Conservation (phyloP, 2,329 filamentous ascomycete genomes). For the Ascochyta rabiei region DNA sequence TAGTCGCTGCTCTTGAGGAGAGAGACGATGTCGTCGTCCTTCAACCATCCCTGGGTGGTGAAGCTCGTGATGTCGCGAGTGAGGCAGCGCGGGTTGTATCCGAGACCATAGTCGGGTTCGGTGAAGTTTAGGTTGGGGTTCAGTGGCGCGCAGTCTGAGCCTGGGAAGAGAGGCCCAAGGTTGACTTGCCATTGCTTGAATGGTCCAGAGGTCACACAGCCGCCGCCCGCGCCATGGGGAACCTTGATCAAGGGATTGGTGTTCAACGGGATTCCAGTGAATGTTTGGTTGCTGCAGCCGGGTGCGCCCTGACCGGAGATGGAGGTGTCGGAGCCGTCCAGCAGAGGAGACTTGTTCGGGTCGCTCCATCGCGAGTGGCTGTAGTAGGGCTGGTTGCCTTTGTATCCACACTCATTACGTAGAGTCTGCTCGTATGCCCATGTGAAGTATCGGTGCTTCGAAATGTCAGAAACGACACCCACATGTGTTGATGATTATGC, state of each 20-base stretch:
- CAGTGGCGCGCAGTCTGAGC: background rate
- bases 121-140: constrained; percentile 3
- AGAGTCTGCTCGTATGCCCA: constrained; percentile 50
- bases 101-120: constrained; percentile 29
- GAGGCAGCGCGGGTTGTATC: constrained; percentile 49
- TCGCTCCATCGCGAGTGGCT: constrained; percentile 61
- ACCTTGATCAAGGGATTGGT: constrained; percentile 34
- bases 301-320: constrained; percentile 56
- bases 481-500: background rate
- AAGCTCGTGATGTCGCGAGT: constrained; percentile 47
- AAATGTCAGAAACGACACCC: too few relatives aligned
- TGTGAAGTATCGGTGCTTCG: too few relatives aligned
- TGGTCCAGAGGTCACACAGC: constrained; percentile 60
- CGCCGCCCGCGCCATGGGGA: constrained; percentile 61
- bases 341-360: constrained; percentile 57
- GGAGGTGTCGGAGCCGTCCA: constrained; percentile 61
- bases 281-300: constrained; percentile 20
- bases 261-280: constrained; percentile 25
- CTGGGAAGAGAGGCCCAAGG: constrained; percentile 29
- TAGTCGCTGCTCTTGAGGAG: constrained; percentile 21
- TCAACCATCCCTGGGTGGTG: constrained; percentile 8
- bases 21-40: constrained; percentile 19
- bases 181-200: constrained; percentile 52
- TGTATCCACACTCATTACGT: constrained; percentile 52
- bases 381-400: constrained; percentile 53